Evolutionary conservation across 441 rosid genomes (phyloP).

Genomic region (Euphorbia schlechtendalii): DNA sequence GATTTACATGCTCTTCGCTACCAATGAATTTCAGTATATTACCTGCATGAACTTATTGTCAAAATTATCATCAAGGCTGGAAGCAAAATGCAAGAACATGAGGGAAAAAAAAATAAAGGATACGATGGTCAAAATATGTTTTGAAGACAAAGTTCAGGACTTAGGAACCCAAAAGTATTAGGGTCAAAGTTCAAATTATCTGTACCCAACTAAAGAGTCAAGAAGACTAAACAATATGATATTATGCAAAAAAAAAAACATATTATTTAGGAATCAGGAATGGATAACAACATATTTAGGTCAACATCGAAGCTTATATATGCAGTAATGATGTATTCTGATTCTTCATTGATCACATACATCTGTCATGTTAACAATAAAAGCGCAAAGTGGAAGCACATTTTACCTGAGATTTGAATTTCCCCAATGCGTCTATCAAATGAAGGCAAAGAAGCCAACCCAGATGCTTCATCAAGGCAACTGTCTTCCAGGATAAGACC

Average conservation of each 20-base stretch:
- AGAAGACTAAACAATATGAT: not conserved
- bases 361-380: not conserved
- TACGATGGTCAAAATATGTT: not conserved
- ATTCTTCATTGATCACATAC: not conserved
- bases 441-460: conserved; percentile 55
- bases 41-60: conserved; percentile 33
- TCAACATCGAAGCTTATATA: not conserved
- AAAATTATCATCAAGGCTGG: conserved; percentile 10
- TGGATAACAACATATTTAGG: not conserved
- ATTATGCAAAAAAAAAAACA: not conserved
- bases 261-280: not conserved
- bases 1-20: conserved; percentile 30
- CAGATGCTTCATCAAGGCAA: conserved; percentile 87
- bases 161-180: not conserved
- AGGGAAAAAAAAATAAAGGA: not conserved
- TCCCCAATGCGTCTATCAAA: conserved; percentile 50
- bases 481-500: conserved; percentile 38
- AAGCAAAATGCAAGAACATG: not conserved
- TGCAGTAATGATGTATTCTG: not conserved
- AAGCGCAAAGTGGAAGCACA: conserved; percentile 8
- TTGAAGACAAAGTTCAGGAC: not conserved
- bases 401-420: conserved; percentile 49
- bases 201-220: not conserved
- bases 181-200: not conserved
- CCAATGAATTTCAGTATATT: conserved; percentile 45